Base-by-base conservation (phyloP, 306 rosid species). In the Pachyrhizus erosus region DNA sequence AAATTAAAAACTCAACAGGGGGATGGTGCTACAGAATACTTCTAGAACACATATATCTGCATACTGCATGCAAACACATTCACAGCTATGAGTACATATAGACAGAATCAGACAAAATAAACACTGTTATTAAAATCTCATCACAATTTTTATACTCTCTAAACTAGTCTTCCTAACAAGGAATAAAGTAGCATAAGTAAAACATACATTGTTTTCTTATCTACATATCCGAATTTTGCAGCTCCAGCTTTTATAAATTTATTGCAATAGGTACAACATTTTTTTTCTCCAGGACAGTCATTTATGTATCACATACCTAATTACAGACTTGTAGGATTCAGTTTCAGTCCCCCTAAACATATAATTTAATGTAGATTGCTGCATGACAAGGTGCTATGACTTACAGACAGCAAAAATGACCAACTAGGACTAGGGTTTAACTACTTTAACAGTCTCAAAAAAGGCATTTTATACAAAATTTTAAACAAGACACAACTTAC, bases 191-290 rank as follows among this genome's bases (percentile, higher is more conserved):
- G 26, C 46, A 65, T 3, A 7, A 17, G 23, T 31, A 17, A 66
- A 37, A 14, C n/a, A n/a, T 17, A 8, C 26, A 65, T 7, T 0
- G 13, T 31, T 33, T 17, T 62, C 39, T 27, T 27, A 15, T 29
- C 18, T 26, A 2, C 7, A 14, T 15, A 64, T 8, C 21, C 1
- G 14, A 26, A 31, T 17, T 34, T 15, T 8, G 45, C 1, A 3
- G 24, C 45, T 2, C 5, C 1, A 33, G 45, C 23, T 8, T 33
- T 34, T 31, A 64, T 23, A 31, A 64, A 33, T 33, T 31, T 33
- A 64, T 62, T 27, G 69, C 21, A 62, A 55, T 55, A 68, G 27
- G n/a, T 82, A 33, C 48, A 55, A 62, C 15, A 51, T 31, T 57
- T 29, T 31, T 33, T 67, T 3, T 48, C 66, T 48, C 66, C 42